Evolutionary conservation across 1,139 yeast genomes (phyloP).

Genomic region (Diutina mesorugosa): DNA sequence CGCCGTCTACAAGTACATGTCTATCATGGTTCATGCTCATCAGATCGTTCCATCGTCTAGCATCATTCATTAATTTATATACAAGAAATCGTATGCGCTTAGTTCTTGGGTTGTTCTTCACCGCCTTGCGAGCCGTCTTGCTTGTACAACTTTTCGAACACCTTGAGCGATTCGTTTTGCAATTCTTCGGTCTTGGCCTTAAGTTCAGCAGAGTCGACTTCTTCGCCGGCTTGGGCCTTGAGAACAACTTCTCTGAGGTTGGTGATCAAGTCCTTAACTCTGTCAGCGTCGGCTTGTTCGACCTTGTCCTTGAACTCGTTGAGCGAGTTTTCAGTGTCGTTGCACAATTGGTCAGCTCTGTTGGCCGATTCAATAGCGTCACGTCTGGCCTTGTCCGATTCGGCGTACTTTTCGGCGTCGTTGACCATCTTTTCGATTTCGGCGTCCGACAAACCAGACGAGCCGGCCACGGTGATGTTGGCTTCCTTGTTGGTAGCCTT

Average conservation of each 20-base stretch:
- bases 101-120: slow-evolving; percentile 1
- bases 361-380: slow-evolving; percentile 92
- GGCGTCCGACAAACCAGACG: slow-evolving; percentile 90
- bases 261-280: slow-evolving; percentile 65
- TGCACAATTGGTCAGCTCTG: slow-evolving; percentile 94
- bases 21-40: not conserved
- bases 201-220: slow-evolving; percentile 70
- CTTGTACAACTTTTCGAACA: slow-evolving; percentile 94
- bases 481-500: slow-evolving; percentile 98
- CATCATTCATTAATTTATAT: not conserved
- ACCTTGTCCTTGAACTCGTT: slow-evolving; percentile 91
- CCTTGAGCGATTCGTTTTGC: slow-evolving; percentile 83
- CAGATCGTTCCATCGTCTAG: not conserved
- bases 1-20: not conserved
- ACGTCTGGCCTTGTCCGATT: slow-evolving; percentile 89
- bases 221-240: slow-evolving; percentile 90
- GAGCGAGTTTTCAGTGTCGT: slow-evolving; percentile 90
- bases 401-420: slow-evolving; percentile 97
- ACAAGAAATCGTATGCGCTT: not conserved
- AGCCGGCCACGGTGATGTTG: slow-evolving; percentile 96
- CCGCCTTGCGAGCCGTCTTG: slow-evolving; percentile 20
- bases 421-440: slow-evolving; percentile 97
- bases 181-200: slow-evolving; percentile 91
- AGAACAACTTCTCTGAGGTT: slow-evolving; percentile 83
- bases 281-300: slow-evolving; percentile 77